Percentiles rank a stretch among this genome's conserved stretches.
Conservation (phyloP, 116 monocot species). For the Posidonia oceanica region DNA sequence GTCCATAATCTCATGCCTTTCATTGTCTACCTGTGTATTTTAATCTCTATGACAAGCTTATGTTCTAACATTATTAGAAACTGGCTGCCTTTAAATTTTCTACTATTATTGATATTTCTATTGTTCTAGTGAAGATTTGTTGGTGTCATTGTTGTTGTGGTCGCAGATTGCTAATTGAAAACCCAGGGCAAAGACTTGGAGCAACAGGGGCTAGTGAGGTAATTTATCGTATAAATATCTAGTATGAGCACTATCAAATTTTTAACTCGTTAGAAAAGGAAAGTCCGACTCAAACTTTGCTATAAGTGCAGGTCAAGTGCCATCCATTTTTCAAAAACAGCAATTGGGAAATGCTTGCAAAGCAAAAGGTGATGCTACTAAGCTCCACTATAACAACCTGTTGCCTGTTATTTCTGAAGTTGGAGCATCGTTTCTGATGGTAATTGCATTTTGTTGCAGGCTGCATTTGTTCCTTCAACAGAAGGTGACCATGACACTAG, state of each 20-base stretch:
- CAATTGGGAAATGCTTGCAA: conserved; percentile 91
- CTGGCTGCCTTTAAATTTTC: too few species aligned
- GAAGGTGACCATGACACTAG: conserved; percentile 86
- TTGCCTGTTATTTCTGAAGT: background rate
- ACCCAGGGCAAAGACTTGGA: conserved; percentile 87
- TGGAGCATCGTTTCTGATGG: background rate
- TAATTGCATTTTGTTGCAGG: conserved; percentile 32
- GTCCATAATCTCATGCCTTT: too few species aligned
- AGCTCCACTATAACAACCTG: background rate
- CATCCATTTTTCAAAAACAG: conserved; percentile 84
- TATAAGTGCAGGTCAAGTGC: conserved; percentile 64
- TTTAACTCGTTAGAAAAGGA: background rate
- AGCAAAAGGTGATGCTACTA: conserved; percentile 51
- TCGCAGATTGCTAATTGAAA: conserved; percentile 66
- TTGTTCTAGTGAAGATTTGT: background rate
- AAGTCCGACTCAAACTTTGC: conserved; percentile 11
- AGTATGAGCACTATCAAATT: background rate
- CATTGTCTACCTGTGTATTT: too few species aligned
- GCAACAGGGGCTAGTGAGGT: conserved; percentile 93
- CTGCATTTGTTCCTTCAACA: conserved; percentile 75
- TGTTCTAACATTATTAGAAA: too few species aligned
- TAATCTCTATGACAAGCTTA: too few species aligned
- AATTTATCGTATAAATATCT: conserved; percentile 13
- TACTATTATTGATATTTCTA: background rate
- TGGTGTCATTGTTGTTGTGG: background rate